Evolutionary conservation across 129 eudicot species (phyloP).

Genomic region (Rutidosis leptorrhynchoides): DNA sequence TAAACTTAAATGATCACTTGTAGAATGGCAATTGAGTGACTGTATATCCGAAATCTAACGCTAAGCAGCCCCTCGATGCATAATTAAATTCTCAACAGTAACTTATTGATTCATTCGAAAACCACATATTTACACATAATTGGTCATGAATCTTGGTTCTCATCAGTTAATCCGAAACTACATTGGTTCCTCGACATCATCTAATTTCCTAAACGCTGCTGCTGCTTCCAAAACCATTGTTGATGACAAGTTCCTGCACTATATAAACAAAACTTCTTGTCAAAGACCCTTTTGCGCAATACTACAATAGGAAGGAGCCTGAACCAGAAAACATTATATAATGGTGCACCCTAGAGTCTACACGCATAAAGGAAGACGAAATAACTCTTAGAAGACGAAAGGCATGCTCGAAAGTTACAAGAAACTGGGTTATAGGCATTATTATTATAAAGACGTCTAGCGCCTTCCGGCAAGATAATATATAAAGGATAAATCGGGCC

Average conservation of each 20-base stretch:
- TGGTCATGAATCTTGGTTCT: slow-evolving; percentile 18
- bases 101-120: neutral
- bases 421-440: no score
- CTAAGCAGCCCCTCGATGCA: neutral
- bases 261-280: slow-evolving; percentile 11
- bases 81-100: neutral
- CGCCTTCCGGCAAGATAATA: no score
- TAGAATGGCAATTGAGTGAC: neutral
- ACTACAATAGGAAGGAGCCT: neutral
- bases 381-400: no score
- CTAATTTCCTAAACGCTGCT: slow-evolving; percentile 6
- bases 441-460: no score
- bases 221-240: slow-evolving; percentile 40
- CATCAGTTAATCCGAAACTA: slow-evolving; percentile 18
- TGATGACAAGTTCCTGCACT: slow-evolving; percentile 49
- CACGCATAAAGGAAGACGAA: no score
- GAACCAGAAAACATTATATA: no score
- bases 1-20: neutral
- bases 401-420: no score
- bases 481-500: no score
- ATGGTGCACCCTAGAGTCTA: no score
- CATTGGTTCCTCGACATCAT: neutral
- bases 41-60: neutral
- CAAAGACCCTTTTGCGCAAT: neutral
- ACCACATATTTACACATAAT: neutral